Evolutionary conservation across 169 alveolate species (phyloP), one percentile per base, ranked within the genome.

Genomic region (Cryptosporidium muris): DNA sequence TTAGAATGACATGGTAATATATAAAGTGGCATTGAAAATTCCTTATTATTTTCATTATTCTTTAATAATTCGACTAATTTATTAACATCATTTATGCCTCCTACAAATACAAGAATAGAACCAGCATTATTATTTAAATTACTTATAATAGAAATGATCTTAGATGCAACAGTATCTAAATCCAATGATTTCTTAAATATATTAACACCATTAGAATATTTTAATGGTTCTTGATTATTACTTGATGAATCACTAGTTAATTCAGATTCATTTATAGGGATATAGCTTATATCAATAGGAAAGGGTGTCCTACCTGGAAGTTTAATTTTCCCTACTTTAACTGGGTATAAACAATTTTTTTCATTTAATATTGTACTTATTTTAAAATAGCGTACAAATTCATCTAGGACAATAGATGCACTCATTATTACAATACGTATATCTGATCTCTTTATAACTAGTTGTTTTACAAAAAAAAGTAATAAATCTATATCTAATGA

Each of bases 401-500:
- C 85, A 4, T 16, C 48, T 4, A 74, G 74, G 8, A 43, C 68
- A 34, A 74, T 74, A 12, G 85, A 74, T 4, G 85, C 85, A 42
- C 85, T 74, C 85, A 74, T 74, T 16, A 74, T 74, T 16, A 74
- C 85, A 16, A 74, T 54, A 34, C 60, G 54, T 34, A 74, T 74
- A 6, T 74, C 85, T 12, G 49, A 58, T 37, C 85, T 74, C 3
- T 34, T n/a, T 14, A 34, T 58, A 9, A 47, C 11, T 9, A 74
- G 42, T 63, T 74, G 85, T n/a, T 74, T 74, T 68, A 74, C 60
- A 52, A 74, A 74, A 42, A 58, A 74, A 7, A 88, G 68, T n/a
- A 90, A 51, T 11, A 90, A n/a, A 51, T 90, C 93, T 14, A 82
- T 74, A 3, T 88, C 80, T 14, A 81, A 43, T 4, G 81, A 81